These are phyloP conservation scores for Citrus unshiu DNA, from an alignment of 345 rosid genomes.

Conservation along the genomic window DNA sequence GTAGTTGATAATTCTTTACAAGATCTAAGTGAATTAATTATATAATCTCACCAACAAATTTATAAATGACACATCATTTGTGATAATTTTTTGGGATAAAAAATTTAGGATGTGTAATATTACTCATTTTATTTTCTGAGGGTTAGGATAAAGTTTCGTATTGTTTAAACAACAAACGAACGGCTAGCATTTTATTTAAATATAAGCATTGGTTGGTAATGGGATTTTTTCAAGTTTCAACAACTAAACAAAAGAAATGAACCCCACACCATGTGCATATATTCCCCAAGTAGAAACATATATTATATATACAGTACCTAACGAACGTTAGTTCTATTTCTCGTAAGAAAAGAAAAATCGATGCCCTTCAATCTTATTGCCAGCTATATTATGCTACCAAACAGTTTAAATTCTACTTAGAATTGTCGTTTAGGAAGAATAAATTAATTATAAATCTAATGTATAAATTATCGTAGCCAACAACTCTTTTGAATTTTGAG, in stretches of 20 bases:
- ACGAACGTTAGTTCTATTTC: too few relatives aligned
- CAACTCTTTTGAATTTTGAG: background rate
- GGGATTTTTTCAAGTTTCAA: background rate
- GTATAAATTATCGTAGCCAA: background rate
- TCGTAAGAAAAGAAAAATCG: too few relatives aligned
- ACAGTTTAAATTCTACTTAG: background rate
- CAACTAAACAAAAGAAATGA: background rate
- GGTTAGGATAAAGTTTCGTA: background rate
- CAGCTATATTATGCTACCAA: background rate
- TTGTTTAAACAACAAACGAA: background rate
- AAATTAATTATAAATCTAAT: background rate
- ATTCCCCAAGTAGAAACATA: background rate
- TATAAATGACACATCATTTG: too few relatives aligned
- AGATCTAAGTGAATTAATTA: too few relatives aligned
- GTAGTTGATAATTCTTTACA: too few relatives aligned
- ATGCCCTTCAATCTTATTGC: background rate
- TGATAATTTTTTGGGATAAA: too few relatives aligned
- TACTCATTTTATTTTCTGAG: background rate
- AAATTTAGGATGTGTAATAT: too few relatives aligned
- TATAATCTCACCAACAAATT: too few relatives aligned
- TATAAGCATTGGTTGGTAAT: background rate
- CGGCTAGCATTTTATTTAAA: background rate
- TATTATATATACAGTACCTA: background rate
- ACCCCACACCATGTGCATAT: conserved; percentile 21
- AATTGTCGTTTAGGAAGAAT: background rate